Percentiles rank a stretch among this genome's conserved stretches.
Evolutionary conservation across 352 stramenopile genomes (phyloP).

Genomic region (Phytophthora crassamura): DNA sequence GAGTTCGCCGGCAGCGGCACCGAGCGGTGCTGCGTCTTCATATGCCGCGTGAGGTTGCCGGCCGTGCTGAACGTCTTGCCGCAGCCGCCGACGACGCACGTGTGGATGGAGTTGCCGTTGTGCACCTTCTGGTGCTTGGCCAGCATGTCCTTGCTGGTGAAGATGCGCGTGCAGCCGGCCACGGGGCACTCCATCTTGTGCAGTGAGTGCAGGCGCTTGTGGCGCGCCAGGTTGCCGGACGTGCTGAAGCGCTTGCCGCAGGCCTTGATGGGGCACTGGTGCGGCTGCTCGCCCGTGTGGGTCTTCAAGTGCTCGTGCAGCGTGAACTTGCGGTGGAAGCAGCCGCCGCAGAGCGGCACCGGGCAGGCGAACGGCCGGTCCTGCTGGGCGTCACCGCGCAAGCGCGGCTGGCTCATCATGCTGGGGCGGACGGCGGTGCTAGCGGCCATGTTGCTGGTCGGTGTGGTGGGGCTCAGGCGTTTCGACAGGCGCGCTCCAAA

Average conservation of each 20-base stretch:
- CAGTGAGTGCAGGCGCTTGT: constrained; percentile 71
- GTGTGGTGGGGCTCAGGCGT: not conserved
- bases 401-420: constrained; percentile 18
- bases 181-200: constrained; percentile 67
- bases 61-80: constrained; percentile 73
- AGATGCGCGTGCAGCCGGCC: constrained; percentile 53
- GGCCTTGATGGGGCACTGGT: constrained; percentile 58
- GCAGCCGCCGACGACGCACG: constrained; percentile 54
- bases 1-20: constrained; percentile 22
- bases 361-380: constrained; percentile 45
- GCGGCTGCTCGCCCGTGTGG: constrained; percentile 81
- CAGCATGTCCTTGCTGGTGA: constrained; percentile 67
- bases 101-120: constrained; percentile 58
- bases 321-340: constrained; percentile 82
- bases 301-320: constrained; percentile 84
- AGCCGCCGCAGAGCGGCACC: constrained; percentile 47
- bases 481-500: constrained; percentile 39
- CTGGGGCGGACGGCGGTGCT: constrained; percentile 16
- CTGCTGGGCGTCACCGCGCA: constrained; percentile 38
- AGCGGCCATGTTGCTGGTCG: constrained; percentile 22
- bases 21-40: constrained; percentile 64
- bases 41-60: constrained; percentile 72
- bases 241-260: constrained; percentile 68
- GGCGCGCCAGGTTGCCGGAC: constrained; percentile 63
- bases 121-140: constrained; percentile 66